Conservation (phyloP, 2,329 filamentous ascomycete species). For the Bipolaris sorokiniana region DNA sequence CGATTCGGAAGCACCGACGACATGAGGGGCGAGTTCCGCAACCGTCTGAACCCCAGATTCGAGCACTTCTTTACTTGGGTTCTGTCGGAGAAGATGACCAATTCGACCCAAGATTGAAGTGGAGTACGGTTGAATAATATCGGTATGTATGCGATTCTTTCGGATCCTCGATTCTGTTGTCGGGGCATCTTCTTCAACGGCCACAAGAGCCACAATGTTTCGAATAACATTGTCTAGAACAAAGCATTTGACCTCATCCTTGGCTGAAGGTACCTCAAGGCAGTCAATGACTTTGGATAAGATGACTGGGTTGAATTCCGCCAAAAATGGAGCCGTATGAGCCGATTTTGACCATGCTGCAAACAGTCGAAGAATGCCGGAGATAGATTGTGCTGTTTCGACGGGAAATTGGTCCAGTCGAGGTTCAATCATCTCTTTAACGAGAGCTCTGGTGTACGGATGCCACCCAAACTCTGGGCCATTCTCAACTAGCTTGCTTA, state of each 20-base stretch:
- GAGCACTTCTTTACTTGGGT: slow-evolving; percentile 73
- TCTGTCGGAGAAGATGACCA: slow-evolving; percentile 61
- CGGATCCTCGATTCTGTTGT: slow-evolving; percentile 61
- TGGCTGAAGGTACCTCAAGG: slow-evolving; percentile 73
- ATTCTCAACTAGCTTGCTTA: slow-evolving; percentile 78
- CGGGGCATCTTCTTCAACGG: slow-evolving; percentile 9
- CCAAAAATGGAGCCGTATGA: slow-evolving; percentile 72
- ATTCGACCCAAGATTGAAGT: slow-evolving; percentile 66
- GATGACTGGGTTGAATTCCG: slow-evolving; percentile 64
- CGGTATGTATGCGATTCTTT: slow-evolving; percentile 47
- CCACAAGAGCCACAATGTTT: slow-evolving; percentile 32
- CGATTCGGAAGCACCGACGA: slow-evolving; percentile 61
- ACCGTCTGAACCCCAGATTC: slow-evolving; percentile 80
- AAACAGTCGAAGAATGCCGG: slow-evolving; percentile 79
- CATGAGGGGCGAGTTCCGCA: slow-evolving; percentile 66
- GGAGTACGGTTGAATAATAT: slow-evolving; percentile 69
- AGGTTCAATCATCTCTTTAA: slow-evolving; percentile 76
- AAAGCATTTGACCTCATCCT: slow-evolving; percentile 85
- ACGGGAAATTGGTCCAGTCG: slow-evolving; percentile 77
- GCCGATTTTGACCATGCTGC: slow-evolving; percentile 77
- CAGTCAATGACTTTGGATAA: slow-evolving; percentile 74
- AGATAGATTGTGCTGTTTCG: slow-evolving; percentile 90
- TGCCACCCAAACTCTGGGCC: slow-evolving; percentile 74
- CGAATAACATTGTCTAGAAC: slow-evolving; percentile 77
- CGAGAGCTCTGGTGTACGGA: slow-evolving; percentile 71